A percentile compares a stretch with the other conserved stretches of the same genome.
Conservation (phyloP, 1,284 basidiomycete species). For the Cryptococcus sp. region DNA sequence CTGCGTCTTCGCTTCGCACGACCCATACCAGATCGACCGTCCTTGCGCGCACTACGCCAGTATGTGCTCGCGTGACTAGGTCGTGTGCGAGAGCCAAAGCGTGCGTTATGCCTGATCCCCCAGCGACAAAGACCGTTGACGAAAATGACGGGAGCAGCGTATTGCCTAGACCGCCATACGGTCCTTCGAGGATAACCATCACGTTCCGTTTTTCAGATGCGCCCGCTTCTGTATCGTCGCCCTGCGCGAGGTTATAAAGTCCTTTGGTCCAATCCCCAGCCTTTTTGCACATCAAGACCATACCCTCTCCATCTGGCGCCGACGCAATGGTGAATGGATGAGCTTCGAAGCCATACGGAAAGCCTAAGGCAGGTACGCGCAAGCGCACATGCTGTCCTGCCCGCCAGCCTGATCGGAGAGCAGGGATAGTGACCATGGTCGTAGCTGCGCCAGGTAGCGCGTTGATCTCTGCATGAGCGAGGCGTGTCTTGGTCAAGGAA, state of each 20-base stretch:
- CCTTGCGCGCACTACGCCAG: slow-evolving; percentile 47
- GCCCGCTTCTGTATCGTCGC: slow-evolving; percentile 3
- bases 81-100: slow-evolving; percentile 44
- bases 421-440: slow-evolving; percentile 46
- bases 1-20: slow-evolving; percentile 42
- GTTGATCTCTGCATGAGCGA: slow-evolving; percentile 42
- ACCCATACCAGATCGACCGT: slow-evolving; percentile 52
- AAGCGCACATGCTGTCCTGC: slow-evolving; percentile 55
- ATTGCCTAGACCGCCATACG: slow-evolving; percentile 51
- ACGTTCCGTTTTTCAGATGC: slow-evolving; percentile 13
- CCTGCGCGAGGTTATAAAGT: slow-evolving; percentile 35
- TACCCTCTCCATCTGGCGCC: slow-evolving; percentile 47
- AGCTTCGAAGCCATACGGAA: slow-evolving; percentile 33
- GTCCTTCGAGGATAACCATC: slow-evolving; percentile 47
- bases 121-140: slow-evolving; percentile 47
- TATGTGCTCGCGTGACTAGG: slow-evolving; percentile 38
- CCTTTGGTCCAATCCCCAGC: slow-evolving; percentile 49
- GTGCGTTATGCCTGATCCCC: slow-evolving; percentile 52
- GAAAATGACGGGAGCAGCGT: slow-evolving; percentile 48
- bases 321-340: slow-evolving; percentile 56
- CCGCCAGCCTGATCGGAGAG: slow-evolving; percentile 51
- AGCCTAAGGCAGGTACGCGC: slow-evolving; percentile 42
- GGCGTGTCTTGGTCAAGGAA: slow-evolving; percentile 43
- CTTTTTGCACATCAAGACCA: slow-evolving; percentile 47
- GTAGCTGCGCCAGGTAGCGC: slow-evolving; percentile 42